Conservation (phyloP, 208 protist species). For the Hexamita inflata region DNA sequence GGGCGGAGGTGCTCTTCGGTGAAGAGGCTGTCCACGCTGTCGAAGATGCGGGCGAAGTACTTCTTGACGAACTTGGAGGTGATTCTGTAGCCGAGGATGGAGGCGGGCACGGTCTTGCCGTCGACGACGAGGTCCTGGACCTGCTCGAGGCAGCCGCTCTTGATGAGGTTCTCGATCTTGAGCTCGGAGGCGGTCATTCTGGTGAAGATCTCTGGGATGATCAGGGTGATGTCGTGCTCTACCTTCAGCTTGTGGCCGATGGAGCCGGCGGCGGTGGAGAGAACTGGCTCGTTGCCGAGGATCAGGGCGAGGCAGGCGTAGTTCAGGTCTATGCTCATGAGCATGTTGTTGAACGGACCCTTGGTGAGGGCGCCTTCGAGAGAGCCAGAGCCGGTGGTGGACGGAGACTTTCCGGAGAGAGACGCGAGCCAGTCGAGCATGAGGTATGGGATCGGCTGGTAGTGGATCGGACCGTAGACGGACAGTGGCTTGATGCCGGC, state of each 20-base stretch:
- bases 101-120: constrained; percentile 39
- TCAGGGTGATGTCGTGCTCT: constrained; percentile 45
- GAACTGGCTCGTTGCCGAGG: constrained; percentile 12
- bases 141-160: constrained; percentile 39
- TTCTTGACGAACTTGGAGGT: constrained; percentile 38
- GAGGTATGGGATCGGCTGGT: constrained; percentile 47
- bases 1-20: constrained; percentile 39
- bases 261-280: constrained; percentile 33
- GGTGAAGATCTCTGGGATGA: constrained; percentile 47
- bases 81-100: constrained; percentile 47
- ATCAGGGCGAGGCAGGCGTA: constrained; percentile 29
- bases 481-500: constrained; percentile 13
- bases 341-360: constrained; percentile 47
- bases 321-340: constrained; percentile 33
- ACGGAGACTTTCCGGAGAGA: constrained; percentile 48
- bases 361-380: constrained; percentile 51
- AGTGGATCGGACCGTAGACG: constrained; percentile 47
- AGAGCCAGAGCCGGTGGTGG: constrained; percentile 46
- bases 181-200: constrained; percentile 42
- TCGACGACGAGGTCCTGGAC: constrained; percentile 44
- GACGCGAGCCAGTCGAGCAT: constrained; percentile 44
- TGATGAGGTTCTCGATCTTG: constrained; percentile 25
- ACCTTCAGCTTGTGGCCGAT: constrained; percentile 36
- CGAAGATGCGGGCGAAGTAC: constrained; percentile 45
- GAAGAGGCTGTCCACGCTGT: constrained; percentile 40